A percentile compares a stretch with the other conserved stretches of the same genome.
These are phyloP conservation scores for Colletotrichum sp. DNA, from an alignment of 2,329 filamentous ascomycete genomes.

Conservation along the genomic window DNA sequence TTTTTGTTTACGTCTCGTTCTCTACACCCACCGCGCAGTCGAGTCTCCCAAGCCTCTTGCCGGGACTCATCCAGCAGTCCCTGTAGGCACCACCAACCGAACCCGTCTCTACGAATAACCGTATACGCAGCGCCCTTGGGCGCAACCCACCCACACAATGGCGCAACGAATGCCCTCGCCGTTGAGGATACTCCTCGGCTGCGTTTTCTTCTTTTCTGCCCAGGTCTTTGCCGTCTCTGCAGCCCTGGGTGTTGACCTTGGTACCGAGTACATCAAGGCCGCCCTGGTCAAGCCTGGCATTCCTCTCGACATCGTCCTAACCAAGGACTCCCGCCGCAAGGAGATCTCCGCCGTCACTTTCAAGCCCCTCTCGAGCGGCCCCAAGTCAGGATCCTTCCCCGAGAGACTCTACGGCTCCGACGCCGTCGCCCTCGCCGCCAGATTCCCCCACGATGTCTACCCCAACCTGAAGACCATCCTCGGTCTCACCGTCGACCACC, in stretches of 20 bases:
- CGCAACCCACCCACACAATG: constrained; percentile 31
- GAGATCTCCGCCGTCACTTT: constrained; percentile 91
- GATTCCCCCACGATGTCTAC: constrained; percentile 93
- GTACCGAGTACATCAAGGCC: constrained; percentile 97
- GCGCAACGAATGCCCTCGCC: constrained; percentile 36
- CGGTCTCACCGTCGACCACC: constrained; percentile 69
- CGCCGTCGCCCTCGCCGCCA: constrained; percentile 82
- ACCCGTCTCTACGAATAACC: not conserved
- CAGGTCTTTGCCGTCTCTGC: constrained; percentile 66
- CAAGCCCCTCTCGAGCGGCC: constrained; percentile 76
- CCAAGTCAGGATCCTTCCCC: constrained; percentile 72
- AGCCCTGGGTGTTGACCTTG: constrained; percentile 91
- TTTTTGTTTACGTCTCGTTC: not conserved
- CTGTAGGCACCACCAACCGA: not conserved
- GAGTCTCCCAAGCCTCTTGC: constrained; percentile 4
- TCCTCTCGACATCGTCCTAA: constrained; percentile 95
- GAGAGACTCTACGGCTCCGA: constrained; percentile 93
- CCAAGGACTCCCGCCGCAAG: constrained; percentile 97
- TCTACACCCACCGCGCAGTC: not conserved
- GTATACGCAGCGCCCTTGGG: constrained; percentile 12
- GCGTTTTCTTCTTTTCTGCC: constrained; percentile 47
- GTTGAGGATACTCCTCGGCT: constrained; percentile 41
- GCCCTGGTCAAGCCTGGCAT: constrained; percentile 95
- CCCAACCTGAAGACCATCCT: constrained; percentile 90
- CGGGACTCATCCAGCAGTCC: constrained; percentile 3